phyloP scores from a whole-genome alignment of 2,329 filamentous ascomycete species.

The Fusarium euwallaceae region DNA sequence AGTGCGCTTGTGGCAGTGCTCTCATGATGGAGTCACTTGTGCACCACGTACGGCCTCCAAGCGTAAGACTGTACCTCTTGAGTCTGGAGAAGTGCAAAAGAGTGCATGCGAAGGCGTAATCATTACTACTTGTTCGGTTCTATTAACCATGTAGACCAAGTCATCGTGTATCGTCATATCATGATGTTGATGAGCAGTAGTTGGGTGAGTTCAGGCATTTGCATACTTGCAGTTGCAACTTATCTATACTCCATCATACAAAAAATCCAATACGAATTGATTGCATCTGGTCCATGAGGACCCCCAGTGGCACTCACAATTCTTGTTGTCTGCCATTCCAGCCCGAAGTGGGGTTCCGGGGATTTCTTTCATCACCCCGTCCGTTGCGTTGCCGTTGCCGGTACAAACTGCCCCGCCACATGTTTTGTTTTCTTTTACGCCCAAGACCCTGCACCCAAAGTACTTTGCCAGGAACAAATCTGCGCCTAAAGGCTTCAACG shows the following conservation, averaged over 20 bases:
- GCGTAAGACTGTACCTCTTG: not conserved
- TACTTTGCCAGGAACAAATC: conserved; percentile 1
- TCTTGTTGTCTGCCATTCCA: conserved; percentile 1
- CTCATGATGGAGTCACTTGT: not conserved
- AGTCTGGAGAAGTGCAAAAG: not conserved
- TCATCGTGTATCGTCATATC: not conserved
- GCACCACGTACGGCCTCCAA: conserved; percentile 7
- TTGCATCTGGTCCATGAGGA: not conserved
- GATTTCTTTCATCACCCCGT: conserved; percentile 18
- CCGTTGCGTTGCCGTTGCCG: conserved; percentile 23
- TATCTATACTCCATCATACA: not conserved
- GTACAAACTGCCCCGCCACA: conserved; percentile 40
- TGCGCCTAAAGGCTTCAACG: not conserved
- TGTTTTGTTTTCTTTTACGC: conserved; percentile 40
- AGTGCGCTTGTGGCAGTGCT: conserved; percentile 23
- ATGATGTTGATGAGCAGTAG: not conserved
- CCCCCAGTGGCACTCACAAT: not conserved
- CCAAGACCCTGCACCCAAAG: conserved; percentile 12
- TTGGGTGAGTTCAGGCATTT: not conserved
- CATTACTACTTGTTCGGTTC: not conserved
- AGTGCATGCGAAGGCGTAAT: not conserved
- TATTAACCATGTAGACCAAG: not conserved
- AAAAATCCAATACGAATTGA: not conserved
- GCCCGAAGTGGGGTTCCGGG: conserved; percentile 33
- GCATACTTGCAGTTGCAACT: not conserved